phyloP scores from a whole-genome alignment of 805 yeast species.

The Kurtzmaniella fragi region DNA sequence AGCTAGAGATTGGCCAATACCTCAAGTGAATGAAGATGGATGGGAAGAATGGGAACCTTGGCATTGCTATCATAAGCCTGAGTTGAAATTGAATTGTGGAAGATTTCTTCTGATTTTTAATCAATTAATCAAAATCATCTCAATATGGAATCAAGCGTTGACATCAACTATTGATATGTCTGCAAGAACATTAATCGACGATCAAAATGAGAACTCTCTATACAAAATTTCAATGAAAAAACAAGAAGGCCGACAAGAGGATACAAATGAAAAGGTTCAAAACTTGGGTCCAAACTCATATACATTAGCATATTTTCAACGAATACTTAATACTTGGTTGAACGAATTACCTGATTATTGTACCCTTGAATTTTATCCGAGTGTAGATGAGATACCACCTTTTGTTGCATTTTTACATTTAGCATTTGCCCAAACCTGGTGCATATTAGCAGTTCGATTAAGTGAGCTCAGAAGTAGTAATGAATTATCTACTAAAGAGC shows the following conservation, averaged over 20 bases:
- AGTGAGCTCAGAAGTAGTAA: conserved; percentile 3
- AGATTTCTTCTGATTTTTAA: conserved; percentile 17
- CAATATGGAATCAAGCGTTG: conserved; percentile 15
- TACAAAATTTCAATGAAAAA: background rate
- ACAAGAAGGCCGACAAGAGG: background rate
- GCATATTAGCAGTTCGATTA: conserved; percentile 13
- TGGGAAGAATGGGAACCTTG: conserved; percentile 25
- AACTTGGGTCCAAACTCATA: conserved; percentile 4
- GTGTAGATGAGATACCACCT: conserved; percentile 8
- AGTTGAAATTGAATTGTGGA: conserved; percentile 13
- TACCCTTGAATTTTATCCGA: conserved; percentile 6
- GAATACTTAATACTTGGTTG: conserved; percentile 7
- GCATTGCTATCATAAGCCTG: conserved; percentile 8
- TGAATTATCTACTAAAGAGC: conserved; percentile 3
- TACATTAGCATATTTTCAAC: conserved; percentile 10
- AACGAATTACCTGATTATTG: conserved; percentile 12
- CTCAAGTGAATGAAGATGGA: conserved; percentile 14
- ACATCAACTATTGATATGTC: conserved; percentile 15
- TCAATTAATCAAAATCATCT: conserved; percentile 10
- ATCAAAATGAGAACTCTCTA: background rate
- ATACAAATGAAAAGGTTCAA: background rate
- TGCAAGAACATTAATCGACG: conserved; percentile 5
- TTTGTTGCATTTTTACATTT: conserved; percentile 14
- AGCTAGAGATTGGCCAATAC: conserved; percentile 20
- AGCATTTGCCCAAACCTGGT: conserved; percentile 13